A percentile compares a stretch with the other conserved stretches of the same genome.
Conservation (phyloP, 352 stramenopile genomes). For the Lagenidium giganteum region DNA sequence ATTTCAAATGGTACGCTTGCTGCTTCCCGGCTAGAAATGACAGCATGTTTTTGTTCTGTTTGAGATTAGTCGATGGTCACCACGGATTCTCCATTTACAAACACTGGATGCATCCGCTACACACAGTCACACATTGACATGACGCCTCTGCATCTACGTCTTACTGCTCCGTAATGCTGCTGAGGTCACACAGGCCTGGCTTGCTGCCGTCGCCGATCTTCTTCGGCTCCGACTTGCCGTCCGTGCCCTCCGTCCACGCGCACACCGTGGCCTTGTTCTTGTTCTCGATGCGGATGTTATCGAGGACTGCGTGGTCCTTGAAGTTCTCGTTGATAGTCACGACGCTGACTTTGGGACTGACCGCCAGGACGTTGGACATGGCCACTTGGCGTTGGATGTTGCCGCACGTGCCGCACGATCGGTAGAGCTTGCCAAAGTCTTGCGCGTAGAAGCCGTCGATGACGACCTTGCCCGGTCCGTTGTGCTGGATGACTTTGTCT, state of each 20-base stretch:
- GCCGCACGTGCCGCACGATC: constrained; percentile 26
- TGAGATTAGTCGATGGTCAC: too few relatives aligned
- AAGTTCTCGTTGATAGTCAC: constrained; percentile 29
- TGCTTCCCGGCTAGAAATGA: too few relatives aligned
- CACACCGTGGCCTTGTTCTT: constrained; percentile 15
- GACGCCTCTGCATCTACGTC: too few relatives aligned
- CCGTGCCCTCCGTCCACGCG: constrained; percentile 3
- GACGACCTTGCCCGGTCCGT: constrained; percentile 16
- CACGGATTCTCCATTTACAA: too few relatives aligned
- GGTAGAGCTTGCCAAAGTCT: constrained; percentile 26
- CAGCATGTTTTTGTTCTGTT: too few relatives aligned
- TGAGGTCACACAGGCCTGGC: too few relatives aligned
- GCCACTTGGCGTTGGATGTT: constrained; percentile 14
- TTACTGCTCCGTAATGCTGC: too few relatives aligned
- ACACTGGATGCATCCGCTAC: too few relatives aligned
- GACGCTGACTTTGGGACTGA: constrained; percentile 18
- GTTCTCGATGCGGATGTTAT: constrained; percentile 18
- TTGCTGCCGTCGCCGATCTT: constrained; percentile 2
- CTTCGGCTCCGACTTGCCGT: constrained; percentile 3
- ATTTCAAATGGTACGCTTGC: too few relatives aligned
- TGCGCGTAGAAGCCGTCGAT: constrained; percentile 29
- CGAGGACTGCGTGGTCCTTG: constrained; percentile 16
- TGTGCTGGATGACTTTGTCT: constrained; percentile 30
- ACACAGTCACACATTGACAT: too few relatives aligned
- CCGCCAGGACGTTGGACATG: constrained; percentile 23